Base-by-base conservation (phyloP, 1,284 basidiomycete genomes). In the Ustilago nuda region DNA sequence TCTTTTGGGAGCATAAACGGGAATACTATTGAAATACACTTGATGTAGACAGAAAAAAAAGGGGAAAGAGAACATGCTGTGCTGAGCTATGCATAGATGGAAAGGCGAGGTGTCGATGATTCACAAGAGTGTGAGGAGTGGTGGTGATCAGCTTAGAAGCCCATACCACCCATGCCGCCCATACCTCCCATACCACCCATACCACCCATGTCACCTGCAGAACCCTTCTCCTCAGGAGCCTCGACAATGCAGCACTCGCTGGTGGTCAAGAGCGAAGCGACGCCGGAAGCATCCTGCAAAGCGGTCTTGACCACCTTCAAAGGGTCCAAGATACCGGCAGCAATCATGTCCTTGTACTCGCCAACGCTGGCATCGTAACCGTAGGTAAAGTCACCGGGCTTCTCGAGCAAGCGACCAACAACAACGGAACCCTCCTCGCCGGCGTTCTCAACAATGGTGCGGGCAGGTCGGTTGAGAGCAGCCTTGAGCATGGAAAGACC, bases 381-480 rank as follows among this genome's bases (percentile, higher is more conserved):
- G 63, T 76, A 84, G 61, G 76, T 78, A 59, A 85, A 85, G 56
- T 85, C 80, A 36, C 76, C 82, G 7, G 79, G 78, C 75, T 79
- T 81, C 79, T 85, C 84, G 59, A 85, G 67, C 54, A 85, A 64
- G 37, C 81, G 92, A 54, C 96, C 96, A 56, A 98, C 94, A 66
- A 98, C 94, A 58, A 99, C 95, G 67, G 91, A 91, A 2, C 93
- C 90, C 87, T 98, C 96, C 88, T 98, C 95, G 56, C 95, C 96
- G 8, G 96, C 95, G 86, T 99, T 98, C 86, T 90, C 90, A 75
- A 96, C 90, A 86, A 99, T 99, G 17, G 93, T 94, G 66, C 94
- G 92, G 19, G 92, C 90, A 6, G 87, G 87, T 76, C 92, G 90
- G 45, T 91, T 91, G 66, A 99, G 88, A 30, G 95, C 95, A 30